phyloP scores from a whole-genome alignment of 441 rosid genomes.

The Viola pubescens region DNA sequence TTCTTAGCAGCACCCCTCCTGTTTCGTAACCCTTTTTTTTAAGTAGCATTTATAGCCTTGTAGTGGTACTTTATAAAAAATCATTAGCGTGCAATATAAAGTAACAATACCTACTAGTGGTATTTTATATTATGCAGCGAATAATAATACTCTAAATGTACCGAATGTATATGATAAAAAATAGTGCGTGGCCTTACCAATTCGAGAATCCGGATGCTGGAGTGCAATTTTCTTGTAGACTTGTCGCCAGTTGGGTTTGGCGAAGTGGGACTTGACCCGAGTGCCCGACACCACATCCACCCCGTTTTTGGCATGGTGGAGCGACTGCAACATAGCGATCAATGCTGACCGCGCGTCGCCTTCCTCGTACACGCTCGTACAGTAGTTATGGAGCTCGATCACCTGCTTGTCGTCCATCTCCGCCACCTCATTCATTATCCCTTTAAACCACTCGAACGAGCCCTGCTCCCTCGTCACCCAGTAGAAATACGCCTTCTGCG shows the following conservation, averaged over 20 bases:
- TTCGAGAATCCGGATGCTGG: conserved; percentile 43
- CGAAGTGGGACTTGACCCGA: conserved; percentile 79
- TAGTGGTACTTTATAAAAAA: too few species aligned
- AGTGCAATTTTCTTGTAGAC: conserved; percentile 62
- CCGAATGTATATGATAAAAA: too few species aligned
- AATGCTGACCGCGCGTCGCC: conserved; percentile 90
- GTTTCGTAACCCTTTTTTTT: too few species aligned
- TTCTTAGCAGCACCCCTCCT: too few species aligned
- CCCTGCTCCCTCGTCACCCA: conserved; percentile 96
- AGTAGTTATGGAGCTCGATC: conserved; percentile 82
- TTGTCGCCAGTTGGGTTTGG: conserved; percentile 85
- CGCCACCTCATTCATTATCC: conserved; percentile 81
- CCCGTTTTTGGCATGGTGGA: conserved; percentile 83
- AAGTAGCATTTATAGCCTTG: too few species aligned
- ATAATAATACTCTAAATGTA: too few species aligned
- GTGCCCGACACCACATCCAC: conserved; percentile 88
- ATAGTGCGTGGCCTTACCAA: conserved; percentile 33
- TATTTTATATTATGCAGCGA: too few species aligned
- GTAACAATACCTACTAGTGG: too few species aligned
- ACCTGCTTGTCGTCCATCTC: conserved; percentile 63
- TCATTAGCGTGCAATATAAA: too few species aligned
- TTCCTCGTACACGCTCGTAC: conserved; percentile 91
- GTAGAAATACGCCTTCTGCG: conserved; percentile 76
- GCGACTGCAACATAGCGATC: conserved; percentile 75
- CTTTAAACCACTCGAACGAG: conserved; percentile 93